Conservation (phyloP, 257 asterid genomes). For the Capsicum chinense region DNA sequence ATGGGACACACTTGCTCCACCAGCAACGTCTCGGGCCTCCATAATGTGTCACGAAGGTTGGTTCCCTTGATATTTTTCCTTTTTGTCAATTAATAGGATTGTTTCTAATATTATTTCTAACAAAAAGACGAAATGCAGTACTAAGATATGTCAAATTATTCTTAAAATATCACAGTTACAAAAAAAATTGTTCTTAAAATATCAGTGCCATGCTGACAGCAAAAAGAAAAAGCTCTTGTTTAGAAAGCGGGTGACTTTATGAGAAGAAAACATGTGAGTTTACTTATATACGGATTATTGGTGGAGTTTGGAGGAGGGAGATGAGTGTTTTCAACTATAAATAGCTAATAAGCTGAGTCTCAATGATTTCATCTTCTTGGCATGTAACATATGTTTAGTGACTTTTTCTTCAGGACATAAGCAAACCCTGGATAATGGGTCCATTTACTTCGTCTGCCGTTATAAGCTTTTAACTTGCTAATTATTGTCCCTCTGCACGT, state of each 20-base stretch:
- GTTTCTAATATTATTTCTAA: slow-evolving; percentile 19
- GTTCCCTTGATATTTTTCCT: slow-evolving; percentile 30
- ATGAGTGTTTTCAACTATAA: neutral
- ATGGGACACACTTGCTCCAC: slow-evolving; percentile 99
- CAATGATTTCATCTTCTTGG: neutral
- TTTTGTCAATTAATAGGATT: neutral
- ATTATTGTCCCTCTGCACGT: slow-evolving; percentile 19
- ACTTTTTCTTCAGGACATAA: neutral
- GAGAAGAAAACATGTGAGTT: neutral
- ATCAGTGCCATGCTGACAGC: neutral
- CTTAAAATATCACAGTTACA: neutral
- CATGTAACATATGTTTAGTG: neutral
- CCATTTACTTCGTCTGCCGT: neutral
- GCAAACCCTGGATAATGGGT: slow-evolving; percentile 9
- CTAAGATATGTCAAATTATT: neutral
- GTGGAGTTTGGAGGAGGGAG: slow-evolving; percentile 17
- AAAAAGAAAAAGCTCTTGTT: slow-evolving; percentile 11
- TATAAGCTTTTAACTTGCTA: slow-evolving; percentile 23
- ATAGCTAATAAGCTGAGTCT: neutral
- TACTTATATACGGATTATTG: neutral
- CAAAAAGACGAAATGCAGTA: neutral
- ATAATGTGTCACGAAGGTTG: slow-evolving; percentile 99
- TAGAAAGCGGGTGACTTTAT: slow-evolving; percentile 9
- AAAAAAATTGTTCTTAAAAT: neutral
- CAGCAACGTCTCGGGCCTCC: slow-evolving; percentile 87